Conservation (phyloP, 2,329 filamentous ascomycete genomes). For the Ceratocystis eucalypticola region DNA sequence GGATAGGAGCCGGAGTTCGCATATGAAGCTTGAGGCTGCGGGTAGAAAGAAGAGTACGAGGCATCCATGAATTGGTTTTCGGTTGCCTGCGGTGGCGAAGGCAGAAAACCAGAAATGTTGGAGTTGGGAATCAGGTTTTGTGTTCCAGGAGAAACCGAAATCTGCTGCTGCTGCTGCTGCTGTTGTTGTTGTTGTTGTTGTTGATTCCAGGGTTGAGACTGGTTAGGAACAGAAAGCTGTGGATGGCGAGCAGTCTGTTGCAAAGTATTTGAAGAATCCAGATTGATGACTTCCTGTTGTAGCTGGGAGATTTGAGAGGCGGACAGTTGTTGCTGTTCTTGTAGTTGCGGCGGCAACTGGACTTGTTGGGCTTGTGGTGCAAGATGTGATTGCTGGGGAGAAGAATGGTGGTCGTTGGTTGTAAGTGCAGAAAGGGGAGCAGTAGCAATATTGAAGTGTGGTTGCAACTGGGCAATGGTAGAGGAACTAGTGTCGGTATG, state of each 20-base stretch:
- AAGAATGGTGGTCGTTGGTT: background rate
- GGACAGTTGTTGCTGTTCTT: conserved; percentile 1
- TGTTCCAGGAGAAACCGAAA: conserved; percentile 6
- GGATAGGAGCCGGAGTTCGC: background rate
- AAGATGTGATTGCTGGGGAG: background rate
- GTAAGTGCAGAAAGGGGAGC: background rate
- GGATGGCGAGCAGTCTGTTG: background rate
- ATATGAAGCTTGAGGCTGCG: background rate
- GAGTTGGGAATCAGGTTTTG: background rate
- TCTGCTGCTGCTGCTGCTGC: conserved; percentile 11
- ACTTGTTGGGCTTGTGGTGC: background rate
- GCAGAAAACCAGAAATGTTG: background rate
- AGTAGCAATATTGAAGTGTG: conserved; percentile 9
- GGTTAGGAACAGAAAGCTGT: conserved; percentile 10
- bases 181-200: background rate
- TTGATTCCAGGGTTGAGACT: background rate
- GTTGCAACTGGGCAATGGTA: conserved; percentile 7
- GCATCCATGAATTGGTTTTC: conserved; percentile 16
- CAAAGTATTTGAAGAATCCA: conserved; percentile 7
- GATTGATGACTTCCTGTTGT: conserved; percentile 2
- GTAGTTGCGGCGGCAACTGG: background rate
- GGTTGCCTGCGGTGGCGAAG: conserved; percentile 14
- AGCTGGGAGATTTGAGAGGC: background rate
- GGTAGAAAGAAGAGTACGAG: conserved; percentile 9
- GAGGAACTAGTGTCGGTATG: background rate